These are phyloP conservation scores for Leptographium radiaticola DNA, from an alignment of 2,329 filamentous ascomycete genomes.

Conservation along the genomic window DNA sequence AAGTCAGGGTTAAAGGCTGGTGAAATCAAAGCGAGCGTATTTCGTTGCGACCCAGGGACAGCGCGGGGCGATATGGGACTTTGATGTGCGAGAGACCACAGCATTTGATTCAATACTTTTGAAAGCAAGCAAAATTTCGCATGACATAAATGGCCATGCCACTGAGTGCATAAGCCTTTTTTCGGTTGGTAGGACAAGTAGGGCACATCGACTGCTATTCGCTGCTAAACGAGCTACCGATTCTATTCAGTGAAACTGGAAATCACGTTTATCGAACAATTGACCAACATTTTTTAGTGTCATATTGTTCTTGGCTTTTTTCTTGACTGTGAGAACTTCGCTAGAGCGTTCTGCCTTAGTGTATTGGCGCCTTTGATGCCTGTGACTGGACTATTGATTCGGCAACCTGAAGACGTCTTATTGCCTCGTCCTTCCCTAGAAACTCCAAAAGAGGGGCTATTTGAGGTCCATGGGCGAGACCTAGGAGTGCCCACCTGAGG, in stretches of 20 bases:
- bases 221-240: too few relatives aligned
- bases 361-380: background rate
- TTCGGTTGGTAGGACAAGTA: too few relatives aligned
- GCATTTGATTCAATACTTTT: background rate
- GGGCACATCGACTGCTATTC: too few relatives aligned
- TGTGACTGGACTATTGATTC: background rate
- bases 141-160: too few relatives aligned
- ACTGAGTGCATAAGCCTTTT: too few relatives aligned
- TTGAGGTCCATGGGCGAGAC: slow-evolving; percentile 13
- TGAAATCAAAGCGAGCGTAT: slow-evolving; percentile 51
- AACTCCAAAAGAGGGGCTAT: slow-evolving; percentile 15
- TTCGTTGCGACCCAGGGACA: slow-evolving; percentile 17
- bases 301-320: too few relatives aligned
- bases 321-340: too few relatives aligned
- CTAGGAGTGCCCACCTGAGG: slow-evolving; percentile 19
- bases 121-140: too few relatives aligned
- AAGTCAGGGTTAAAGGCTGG: slow-evolving; percentile 47
- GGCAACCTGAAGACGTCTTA: slow-evolving; percentile 13
- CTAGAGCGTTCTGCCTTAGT: background rate
- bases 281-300: too few relatives aligned
- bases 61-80: background rate
- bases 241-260: too few relatives aligned
- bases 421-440: slow-evolving; percentile 17
- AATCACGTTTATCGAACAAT: too few relatives aligned
- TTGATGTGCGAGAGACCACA: background rate